Evolutionary conservation across 106 monocot genomes (phyloP), one percentile per base, ranked within the genome.

Genomic region (Apostasia ramifera): DNA sequence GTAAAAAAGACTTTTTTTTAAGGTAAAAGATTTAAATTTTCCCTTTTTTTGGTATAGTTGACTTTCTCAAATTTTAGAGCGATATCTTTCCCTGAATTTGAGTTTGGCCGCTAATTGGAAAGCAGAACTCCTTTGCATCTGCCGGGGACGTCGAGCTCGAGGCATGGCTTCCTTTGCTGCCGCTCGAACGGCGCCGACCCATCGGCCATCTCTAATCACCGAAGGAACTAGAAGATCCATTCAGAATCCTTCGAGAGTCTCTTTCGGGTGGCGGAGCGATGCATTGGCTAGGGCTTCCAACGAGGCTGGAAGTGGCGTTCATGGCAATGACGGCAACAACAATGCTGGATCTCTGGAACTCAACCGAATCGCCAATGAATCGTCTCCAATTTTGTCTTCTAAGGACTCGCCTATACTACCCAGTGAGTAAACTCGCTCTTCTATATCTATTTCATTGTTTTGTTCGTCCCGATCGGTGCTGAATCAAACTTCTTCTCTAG

Each of bases 351-450:
- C 66, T 3, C 44, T 63, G 2, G 74, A 78, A 7, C 14, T 71
- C 39, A 71, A 55, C 26, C 6, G 47, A n/a, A 2, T 13, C 48
- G 4, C 49, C 12, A 66, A 67, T 6, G 78, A 44, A 49, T 49
- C 66, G 47, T 39, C 44, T 4, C 26, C 74, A 39, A 78, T 70
- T 40, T 6, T 47, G 53, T 2, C 73, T 37, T 59, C 44, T 66
- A 82, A 77, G 8, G 77, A 78, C 40, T 43, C 78, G 38, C 71
- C 61, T 11, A 63, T 71, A 5, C 83, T 75, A 15, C 83, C 79
- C 38, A 75, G 83, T 83, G 61, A 63, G 79, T 5, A 12, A 53
- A 52, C 50, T 11, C 6, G 13, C 14, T 47, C 2, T 4, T 37
- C 7, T 51, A 14, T 1, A 13, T 42, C 38, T 50, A 2, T 53